Evolutionary conservation across 2,329 filamentous ascomycete species (phyloP).

Genomic region (Pseudogymnoascus destructans): DNA sequence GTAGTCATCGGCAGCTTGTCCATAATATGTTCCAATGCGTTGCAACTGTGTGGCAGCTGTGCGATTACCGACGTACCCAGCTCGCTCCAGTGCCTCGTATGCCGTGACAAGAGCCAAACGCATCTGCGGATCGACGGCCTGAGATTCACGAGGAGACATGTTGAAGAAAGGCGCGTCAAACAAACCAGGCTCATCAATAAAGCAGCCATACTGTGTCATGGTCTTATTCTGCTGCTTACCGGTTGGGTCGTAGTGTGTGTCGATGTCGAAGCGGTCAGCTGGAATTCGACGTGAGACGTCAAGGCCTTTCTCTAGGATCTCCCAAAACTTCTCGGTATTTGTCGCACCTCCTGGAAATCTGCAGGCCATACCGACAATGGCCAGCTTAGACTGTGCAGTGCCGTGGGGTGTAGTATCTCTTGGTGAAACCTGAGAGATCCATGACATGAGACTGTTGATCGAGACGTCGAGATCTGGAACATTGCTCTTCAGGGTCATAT

Average conservation of each 20-base stretch:
- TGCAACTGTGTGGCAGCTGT: constrained; percentile 28
- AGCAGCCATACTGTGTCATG: constrained; percentile 63
- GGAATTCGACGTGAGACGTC: constrained; percentile 53
- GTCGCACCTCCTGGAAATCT: constrained; percentile 24
- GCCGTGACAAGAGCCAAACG: constrained; percentile 59
- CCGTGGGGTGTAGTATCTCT: constrained; percentile 20
- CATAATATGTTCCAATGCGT: constrained; percentile 21
- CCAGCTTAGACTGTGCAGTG: constrained; percentile 39
- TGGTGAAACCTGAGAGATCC: neutral
- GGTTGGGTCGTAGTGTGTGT: constrained; percentile 54
- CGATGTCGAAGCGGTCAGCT: constrained; percentile 54
- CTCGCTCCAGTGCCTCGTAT: constrained; percentile 68
- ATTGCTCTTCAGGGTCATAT: neutral
- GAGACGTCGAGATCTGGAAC: neutral
- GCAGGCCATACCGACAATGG: constrained; percentile 26
- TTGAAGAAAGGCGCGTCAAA: constrained; percentile 75
- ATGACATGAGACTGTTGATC: neutral
- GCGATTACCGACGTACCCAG: constrained; percentile 44
- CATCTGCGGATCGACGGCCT: constrained; percentile 67
- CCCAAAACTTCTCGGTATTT: constrained; percentile 30
- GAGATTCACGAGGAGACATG: constrained; percentile 67
- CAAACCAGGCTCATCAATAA: constrained; percentile 51
- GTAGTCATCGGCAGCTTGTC: constrained; percentile 11
- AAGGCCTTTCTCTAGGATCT: constrained; percentile 40
- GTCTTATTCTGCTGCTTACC: constrained; percentile 61